Evolutionary conservation across 2,329 filamentous ascomycete genomes (phyloP).

Genomic region (Daldinia eschscholtzii): DNA sequence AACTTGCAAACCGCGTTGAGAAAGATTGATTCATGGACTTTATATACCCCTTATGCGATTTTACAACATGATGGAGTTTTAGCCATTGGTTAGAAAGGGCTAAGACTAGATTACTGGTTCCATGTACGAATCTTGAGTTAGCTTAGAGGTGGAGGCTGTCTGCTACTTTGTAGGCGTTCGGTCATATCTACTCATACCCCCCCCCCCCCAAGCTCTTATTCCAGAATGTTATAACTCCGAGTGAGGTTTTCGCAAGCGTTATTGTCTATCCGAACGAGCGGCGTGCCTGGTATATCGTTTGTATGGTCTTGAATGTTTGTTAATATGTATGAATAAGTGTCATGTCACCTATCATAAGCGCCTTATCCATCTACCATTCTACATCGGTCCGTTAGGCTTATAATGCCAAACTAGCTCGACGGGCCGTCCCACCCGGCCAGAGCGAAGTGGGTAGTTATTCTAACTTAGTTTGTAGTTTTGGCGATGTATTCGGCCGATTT

Average conservation of each 20-base stretch:
- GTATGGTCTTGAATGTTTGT: constrained; percentile 9
- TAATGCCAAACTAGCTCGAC: constrained; percentile 30
- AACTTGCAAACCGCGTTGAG: constrained; percentile 19
- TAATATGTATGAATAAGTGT: constrained; percentile 12
- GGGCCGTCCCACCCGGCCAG: constrained; percentile 41
- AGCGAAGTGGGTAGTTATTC: constrained; percentile 18
- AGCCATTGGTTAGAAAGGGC: constrained; percentile 25
- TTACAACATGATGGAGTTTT: constrained; percentile 32
- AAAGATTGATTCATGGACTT: constrained; percentile 39
- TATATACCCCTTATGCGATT: constrained; percentile 41
- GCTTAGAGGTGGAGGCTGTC: constrained; percentile 24
- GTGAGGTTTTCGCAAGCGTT: constrained; percentile 20
- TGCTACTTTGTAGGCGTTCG: constrained; percentile 30
- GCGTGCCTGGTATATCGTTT: constrained; percentile 13
- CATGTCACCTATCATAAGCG: constrained; percentile 11
- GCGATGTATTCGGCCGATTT: constrained; percentile 9
- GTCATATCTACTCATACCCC: constrained; percentile 22
- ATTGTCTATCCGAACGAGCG: constrained; percentile 9
- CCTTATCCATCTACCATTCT: constrained; percentile 7
- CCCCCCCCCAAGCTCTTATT: constrained; percentile 23
- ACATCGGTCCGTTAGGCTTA: constrained; percentile 14
- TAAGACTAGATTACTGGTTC: constrained; percentile 20
- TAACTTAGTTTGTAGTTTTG: constrained; percentile 11
- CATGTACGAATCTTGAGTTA: constrained; percentile 17
- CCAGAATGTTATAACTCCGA: constrained; percentile 22